Percentiles rank a stretch among this genome's conserved stretches.
These are phyloP conservation scores for Diplocarpon rosae DNA, from an alignment of 2,329 filamentous ascomycete species.

Conservation along the genomic window DNA sequence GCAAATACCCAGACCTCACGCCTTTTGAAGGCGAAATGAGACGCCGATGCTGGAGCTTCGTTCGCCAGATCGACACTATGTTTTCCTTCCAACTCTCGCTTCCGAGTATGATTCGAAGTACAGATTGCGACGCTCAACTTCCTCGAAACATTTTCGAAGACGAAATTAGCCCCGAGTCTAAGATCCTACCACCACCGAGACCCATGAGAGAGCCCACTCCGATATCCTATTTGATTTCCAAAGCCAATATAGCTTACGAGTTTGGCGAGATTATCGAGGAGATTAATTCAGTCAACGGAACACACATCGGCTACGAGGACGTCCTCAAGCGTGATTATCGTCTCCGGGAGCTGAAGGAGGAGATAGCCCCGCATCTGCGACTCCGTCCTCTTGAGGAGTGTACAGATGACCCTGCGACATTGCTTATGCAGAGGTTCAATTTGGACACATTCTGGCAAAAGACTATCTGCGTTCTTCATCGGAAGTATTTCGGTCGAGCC, in stretches of 20 bases:
- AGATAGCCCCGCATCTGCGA: conserved; percentile 70
- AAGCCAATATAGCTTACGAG: conserved; percentile 50
- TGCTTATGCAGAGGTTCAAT: conserved; percentile 76
- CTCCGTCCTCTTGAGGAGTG: conserved; percentile 64
- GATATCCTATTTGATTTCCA: conserved; percentile 68
- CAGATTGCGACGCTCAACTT: conserved; percentile 64
- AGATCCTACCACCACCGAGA: conserved; percentile 54
- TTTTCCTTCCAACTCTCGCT: conserved; percentile 63
- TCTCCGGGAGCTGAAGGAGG: conserved; percentile 49
- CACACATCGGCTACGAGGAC: conserved; percentile 50
- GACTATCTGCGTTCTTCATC: conserved; percentile 77
- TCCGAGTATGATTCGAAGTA: conserved; percentile 56
- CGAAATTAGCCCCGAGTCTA: conserved; percentile 61
- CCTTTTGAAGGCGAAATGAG: conserved; percentile 73
- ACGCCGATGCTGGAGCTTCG: conserved; percentile 55
- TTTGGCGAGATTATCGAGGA: conserved; percentile 63
- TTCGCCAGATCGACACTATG: conserved; percentile 63
- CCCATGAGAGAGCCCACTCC: conserved; percentile 62
- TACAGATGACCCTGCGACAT: conserved; percentile 67
- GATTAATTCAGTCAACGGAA: conserved; percentile 41
- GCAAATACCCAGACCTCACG: conserved; percentile 59
- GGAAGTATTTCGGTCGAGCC: conserved; percentile 73
- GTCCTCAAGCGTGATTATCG: conserved; percentile 51
- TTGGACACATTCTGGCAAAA: conserved; percentile 82
- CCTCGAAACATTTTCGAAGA: conserved; percentile 75